A percentile compares a stretch with the other conserved stretches of the same genome.
These are phyloP conservation scores for Teunomyces kruisii DNA, from an alignment of 805 yeast genomes.

Conservation along the genomic window DNA sequence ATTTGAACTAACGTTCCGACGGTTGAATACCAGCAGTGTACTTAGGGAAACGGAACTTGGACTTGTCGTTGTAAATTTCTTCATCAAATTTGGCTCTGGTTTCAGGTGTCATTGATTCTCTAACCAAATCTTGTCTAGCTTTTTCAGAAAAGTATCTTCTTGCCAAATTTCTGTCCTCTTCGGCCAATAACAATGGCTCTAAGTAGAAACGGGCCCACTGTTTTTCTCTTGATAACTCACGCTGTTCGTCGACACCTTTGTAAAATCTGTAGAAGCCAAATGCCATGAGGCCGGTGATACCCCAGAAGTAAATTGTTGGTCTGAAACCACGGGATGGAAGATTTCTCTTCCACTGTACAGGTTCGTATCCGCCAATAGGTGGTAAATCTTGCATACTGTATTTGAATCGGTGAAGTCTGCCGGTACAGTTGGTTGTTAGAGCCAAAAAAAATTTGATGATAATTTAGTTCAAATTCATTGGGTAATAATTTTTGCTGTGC, in stretches of 20 bases:
- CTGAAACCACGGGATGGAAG: conserved; percentile 84
- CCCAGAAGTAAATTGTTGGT: conserved; percentile 68
- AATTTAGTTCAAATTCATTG: conserved; percentile 8
- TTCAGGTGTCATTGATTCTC: conserved; percentile 42
- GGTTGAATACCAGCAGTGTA: conserved; percentile 42
- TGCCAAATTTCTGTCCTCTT: conserved; percentile 74
- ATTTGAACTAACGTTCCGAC: conserved; percentile 19
- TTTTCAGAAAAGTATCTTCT: conserved; percentile 67
- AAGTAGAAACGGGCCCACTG: conserved; percentile 74
- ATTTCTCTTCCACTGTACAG: conserved; percentile 86
- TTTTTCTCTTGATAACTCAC: conserved; percentile 74
- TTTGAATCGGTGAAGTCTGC: not conserved
- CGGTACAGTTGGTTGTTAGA: not conserved
- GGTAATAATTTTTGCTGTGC: conserved; percentile 3
- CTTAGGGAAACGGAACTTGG: conserved; percentile 44
- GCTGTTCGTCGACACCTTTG: conserved; percentile 69
- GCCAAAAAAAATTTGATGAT: conserved; percentile 5
- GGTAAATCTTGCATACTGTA: conserved; percentile 79
- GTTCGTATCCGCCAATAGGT: conserved; percentile 82
- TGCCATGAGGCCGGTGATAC: conserved; percentile 60
- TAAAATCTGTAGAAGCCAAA: conserved; percentile 71
- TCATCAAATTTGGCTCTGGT: conserved; percentile 41
- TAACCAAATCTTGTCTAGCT: conserved; percentile 60
- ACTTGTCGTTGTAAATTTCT: conserved; percentile 43
- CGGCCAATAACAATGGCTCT: conserved; percentile 75